These are phyloP conservation scores for Solanum appendiculatum DNA, from an alignment of 257 asterid species.

Conservation along the genomic window DNA sequence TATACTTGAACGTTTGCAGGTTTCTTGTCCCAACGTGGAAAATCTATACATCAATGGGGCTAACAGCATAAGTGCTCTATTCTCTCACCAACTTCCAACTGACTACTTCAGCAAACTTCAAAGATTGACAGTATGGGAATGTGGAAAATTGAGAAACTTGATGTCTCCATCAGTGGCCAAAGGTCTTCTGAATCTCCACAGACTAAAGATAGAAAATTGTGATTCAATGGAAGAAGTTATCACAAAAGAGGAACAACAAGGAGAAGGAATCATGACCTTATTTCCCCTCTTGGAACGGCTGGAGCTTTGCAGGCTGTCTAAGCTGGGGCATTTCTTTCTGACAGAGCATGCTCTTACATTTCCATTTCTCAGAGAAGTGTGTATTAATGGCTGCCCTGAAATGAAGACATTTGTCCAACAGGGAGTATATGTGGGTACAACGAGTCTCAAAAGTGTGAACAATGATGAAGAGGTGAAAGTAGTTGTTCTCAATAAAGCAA, in stretches of 20 bases:
- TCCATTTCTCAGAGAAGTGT: neutral
- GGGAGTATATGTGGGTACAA: too few relatives aligned
- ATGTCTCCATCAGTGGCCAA: neutral
- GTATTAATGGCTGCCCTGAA: too few relatives aligned
- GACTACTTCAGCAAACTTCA: neutral
- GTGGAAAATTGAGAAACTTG: neutral
- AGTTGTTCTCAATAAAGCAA: too few relatives aligned
- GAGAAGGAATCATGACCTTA: neutral
- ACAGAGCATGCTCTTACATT: neutral
- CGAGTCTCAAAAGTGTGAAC: too few relatives aligned
- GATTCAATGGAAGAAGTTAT: neutral
- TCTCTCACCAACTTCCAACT: neutral
- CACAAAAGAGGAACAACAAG: neutral
- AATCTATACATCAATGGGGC: rapidly evolving
- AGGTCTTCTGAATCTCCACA: neutral
- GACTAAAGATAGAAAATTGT: rapidly evolving
- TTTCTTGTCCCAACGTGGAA: too few relatives aligned
- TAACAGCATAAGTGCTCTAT: neutral
- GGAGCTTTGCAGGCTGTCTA: rapidly evolving
- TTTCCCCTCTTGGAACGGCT: neutral
- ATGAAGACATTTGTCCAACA: too few relatives aligned
- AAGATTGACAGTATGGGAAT: rapidly evolving
- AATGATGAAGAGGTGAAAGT: too few relatives aligned
- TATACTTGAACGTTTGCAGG: too few relatives aligned
- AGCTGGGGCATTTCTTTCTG: neutral